phyloP scores from a whole-genome alignment of 1,139 yeast genomes.

The Yamadazyma siamensis region DNA sequence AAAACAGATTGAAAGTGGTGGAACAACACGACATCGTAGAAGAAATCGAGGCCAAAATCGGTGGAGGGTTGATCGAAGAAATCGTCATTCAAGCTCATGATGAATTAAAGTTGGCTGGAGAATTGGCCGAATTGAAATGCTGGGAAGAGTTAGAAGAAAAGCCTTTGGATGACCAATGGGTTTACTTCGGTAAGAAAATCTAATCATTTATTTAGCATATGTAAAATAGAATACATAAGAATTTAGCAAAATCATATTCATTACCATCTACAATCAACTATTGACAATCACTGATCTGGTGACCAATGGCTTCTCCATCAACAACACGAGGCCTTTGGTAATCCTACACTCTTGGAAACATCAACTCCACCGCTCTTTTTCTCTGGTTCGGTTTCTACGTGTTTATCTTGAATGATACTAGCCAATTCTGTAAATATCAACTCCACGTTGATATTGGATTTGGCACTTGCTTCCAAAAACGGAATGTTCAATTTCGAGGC shows the following conservation, averaged over 20 bases:
- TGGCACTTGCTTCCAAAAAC: constrained; percentile 93
- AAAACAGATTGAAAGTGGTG: constrained; percentile 65
- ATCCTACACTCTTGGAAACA: constrained; percentile 35
- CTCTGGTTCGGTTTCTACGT: constrained; percentile 35
- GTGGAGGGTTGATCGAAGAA: constrained; percentile 84
- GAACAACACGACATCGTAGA: constrained; percentile 61
- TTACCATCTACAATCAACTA: too few relatives aligned
- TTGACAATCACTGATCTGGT: too few relatives aligned
- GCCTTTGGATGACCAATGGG: constrained; percentile 74
- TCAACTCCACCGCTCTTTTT: constrained; percentile 37
- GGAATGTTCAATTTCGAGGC: constrained; percentile 89
- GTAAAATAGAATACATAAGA: neutral
- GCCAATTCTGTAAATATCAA: constrained; percentile 90
- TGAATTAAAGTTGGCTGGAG: constrained; percentile 66
- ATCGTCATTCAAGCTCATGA: constrained; percentile 79
- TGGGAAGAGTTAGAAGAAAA: constrained; percentile 69
- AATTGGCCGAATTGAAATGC: constrained; percentile 63
- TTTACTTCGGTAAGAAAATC: constrained; percentile 60
- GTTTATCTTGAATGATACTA: constrained; percentile 79
- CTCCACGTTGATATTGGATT: constrained; percentile 88
- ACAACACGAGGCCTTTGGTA: constrained; percentile 40
- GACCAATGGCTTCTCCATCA: too few relatives aligned
- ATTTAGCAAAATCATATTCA: neutral
- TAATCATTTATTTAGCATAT: constrained; percentile 16
- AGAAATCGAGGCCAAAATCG: constrained; percentile 70